Evolutionary conservation across 768 basidiomycete species (phyloP).

Genomic region (Rhizopogon roseolus): DNA sequence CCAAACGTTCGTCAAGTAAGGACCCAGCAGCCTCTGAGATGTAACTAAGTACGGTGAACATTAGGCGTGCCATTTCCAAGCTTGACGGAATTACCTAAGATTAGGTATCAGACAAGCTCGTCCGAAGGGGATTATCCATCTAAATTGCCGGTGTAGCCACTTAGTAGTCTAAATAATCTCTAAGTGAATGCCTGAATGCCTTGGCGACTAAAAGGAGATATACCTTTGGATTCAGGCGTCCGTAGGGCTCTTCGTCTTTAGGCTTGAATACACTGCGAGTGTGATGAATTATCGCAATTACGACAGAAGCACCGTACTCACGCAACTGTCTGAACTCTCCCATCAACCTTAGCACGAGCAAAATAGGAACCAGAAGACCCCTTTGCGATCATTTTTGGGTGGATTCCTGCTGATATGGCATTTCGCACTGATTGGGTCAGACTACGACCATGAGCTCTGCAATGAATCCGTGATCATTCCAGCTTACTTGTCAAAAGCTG

Average conservation of each 20-base stretch:
- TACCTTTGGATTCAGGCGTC: conserved; percentile 82
- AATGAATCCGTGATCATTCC: not conserved
- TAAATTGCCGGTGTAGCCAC: conserved; percentile 85
- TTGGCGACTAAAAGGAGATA: not conserved
- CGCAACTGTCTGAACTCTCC: conserved; percentile 76
- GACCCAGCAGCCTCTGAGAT: conserved; percentile 89
- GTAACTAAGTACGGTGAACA: conserved; percentile 45
- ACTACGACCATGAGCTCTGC: conserved; percentile 29
- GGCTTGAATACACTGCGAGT: conserved; percentile 79
- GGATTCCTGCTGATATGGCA: conserved; percentile 72
- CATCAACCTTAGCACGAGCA: conserved; percentile 77
- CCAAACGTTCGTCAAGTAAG: conserved; percentile 68
- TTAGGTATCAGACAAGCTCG: conserved; percentile 87
- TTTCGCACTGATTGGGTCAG: conserved; percentile 58
- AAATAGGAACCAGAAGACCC: conserved; percentile 92
- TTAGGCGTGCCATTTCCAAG: not conserved
- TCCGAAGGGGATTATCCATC: conserved; percentile 89
- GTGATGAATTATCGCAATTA: not conserved
- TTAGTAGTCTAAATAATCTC: conserved; percentile 61
- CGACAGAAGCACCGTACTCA: conserved; percentile 31
- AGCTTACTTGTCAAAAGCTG: conserved; percentile 65
- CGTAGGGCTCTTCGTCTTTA: conserved; percentile 88
- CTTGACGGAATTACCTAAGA: conserved; percentile 48
- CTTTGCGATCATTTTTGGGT: conserved; percentile 88
- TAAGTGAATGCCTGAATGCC: not conserved